Evolutionary conservation across 345 rosid genomes (phyloP).

Genomic region (Brassica juncea): DNA sequence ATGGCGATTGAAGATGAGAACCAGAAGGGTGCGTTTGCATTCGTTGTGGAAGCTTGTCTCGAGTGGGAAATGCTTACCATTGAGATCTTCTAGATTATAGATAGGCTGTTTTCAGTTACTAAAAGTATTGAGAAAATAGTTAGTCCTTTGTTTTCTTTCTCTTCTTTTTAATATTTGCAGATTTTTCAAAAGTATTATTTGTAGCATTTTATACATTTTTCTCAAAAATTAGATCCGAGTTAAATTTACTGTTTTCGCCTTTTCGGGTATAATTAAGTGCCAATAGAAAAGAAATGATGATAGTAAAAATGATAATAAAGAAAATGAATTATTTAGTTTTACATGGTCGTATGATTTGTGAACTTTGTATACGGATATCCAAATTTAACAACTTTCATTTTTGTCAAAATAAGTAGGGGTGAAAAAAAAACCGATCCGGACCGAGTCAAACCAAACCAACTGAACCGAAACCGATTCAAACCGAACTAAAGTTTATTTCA

Average conservation of each 20-base stretch:
- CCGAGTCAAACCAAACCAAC: no score
- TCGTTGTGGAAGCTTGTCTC: slow-evolving; percentile 71
- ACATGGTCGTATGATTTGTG: neutral
- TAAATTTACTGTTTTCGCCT: neutral
- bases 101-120: neutral
- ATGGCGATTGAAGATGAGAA: slow-evolving; percentile 60
- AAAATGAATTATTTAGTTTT: neutral
- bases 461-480: no score
- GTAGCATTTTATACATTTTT: neutral
- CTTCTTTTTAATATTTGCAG: neutral
- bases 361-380: neutral
- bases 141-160: neutral
- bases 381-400: neutral
- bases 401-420: neutral
- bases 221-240: neutral
- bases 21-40: slow-evolving; percentile 44
- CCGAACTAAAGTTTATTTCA: no score
- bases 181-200: neutral
- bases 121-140: neutral
- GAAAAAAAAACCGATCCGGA: no score
- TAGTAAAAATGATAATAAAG: neutral
- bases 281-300: neutral
- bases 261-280: neutral
- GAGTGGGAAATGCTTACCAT: slow-evolving; percentile 69
- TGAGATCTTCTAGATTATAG: slow-evolving; percentile 58